A percentile compares a stretch with the other conserved stretches of the same genome.
These are phyloP conservation scores for Colletotrichum abscissum DNA, from an alignment of 2,329 filamentous ascomycete species.

Conservation along the genomic window DNA sequence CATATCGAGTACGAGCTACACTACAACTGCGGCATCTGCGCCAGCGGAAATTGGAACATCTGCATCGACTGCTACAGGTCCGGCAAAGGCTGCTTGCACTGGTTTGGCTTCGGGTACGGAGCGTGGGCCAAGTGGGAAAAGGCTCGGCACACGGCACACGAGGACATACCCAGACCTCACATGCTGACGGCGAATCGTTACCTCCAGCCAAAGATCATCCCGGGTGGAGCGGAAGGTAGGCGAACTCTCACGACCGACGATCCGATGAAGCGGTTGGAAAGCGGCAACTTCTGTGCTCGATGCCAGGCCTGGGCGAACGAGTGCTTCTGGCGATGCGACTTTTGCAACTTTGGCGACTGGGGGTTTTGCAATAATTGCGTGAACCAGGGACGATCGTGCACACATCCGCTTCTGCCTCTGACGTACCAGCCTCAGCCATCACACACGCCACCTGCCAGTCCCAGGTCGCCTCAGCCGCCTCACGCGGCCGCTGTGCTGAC, in stretches of 20 bases:
- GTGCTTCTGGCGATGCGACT: constrained; percentile 90
- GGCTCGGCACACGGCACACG: constrained; percentile 51
- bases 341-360: constrained; percentile 94
- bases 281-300: constrained; percentile 85
- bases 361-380: constrained; percentile 92
- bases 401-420: constrained; percentile 82
- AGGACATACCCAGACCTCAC: constrained; percentile 62
- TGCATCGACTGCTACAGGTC: constrained; percentile 84
- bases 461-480: constrained; percentile 56
- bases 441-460: constrained; percentile 51
- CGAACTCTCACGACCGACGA: constrained; percentile 74
- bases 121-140: constrained; percentile 77
- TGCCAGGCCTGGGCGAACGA: constrained; percentile 81
- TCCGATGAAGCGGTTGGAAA: constrained; percentile 75
- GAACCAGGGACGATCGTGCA: constrained; percentile 83
- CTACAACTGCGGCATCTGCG: constrained; percentile 82
- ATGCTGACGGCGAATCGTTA: constrained; percentile 70
- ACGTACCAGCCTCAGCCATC: constrained; percentile 64
- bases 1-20: constrained; percentile 89
- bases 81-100: constrained; percentile 83
- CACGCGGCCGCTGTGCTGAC: constrained; percentile 59
- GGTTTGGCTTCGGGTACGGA: constrained; percentile 86
- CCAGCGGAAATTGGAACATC: constrained; percentile 78
- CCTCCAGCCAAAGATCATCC: constrained; percentile 57
- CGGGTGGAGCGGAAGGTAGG: constrained; percentile 65